These are phyloP conservation scores for Coemansia aciculifera DNA, from an alignment of 192 early-diverging fungal genomes.

Conservation along the genomic window DNA sequence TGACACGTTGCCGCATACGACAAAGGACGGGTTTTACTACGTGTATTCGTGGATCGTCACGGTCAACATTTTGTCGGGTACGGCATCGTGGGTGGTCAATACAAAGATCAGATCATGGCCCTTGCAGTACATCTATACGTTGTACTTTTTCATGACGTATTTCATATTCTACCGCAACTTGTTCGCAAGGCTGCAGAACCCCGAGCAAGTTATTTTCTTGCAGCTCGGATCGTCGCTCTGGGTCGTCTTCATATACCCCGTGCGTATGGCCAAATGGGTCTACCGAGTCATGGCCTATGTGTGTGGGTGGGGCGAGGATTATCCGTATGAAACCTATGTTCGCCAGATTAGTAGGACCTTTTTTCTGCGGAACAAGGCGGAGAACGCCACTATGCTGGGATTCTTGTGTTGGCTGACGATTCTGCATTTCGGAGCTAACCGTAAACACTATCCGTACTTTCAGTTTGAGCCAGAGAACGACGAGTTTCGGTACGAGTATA, in stretches of 20 bases:
- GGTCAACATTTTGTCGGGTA: constrained; percentile 65
- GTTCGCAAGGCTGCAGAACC: constrained; percentile 69
- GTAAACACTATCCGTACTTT: constrained; percentile 68
- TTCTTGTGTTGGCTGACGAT: constrained; percentile 71
- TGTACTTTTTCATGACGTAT: constrained; percentile 80
- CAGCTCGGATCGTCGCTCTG: constrained; percentile 71
- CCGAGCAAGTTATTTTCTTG: constrained; percentile 64
- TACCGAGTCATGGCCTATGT: constrained; percentile 53
- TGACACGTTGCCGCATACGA: constrained; percentile 58
- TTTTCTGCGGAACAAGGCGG: constrained; percentile 72
- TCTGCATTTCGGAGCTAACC: constrained; percentile 71
- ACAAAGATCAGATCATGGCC: constrained; percentile 67
- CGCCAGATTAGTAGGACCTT: constrained; percentile 69
- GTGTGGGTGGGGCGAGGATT: constrained; percentile 59
- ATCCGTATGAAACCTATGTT: constrained; percentile 66
- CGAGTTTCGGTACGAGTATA: constrained; percentile 59
- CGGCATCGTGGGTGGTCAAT: constrained; percentile 68
- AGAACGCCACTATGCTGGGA: constrained; percentile 76
- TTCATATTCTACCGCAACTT: constrained; percentile 80
- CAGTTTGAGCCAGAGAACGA: constrained; percentile 57
- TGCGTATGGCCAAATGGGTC: constrained; percentile 66
- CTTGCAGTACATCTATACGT: constrained; percentile 66
- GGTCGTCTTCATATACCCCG: constrained; percentile 73
- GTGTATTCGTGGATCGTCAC: constrained; percentile 74
- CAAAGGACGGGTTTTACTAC: constrained; percentile 65